phyloP scores from a whole-genome alignment of 2,329 filamentous ascomycete genomes.

The Paraphoma chrysanthemicola region DNA sequence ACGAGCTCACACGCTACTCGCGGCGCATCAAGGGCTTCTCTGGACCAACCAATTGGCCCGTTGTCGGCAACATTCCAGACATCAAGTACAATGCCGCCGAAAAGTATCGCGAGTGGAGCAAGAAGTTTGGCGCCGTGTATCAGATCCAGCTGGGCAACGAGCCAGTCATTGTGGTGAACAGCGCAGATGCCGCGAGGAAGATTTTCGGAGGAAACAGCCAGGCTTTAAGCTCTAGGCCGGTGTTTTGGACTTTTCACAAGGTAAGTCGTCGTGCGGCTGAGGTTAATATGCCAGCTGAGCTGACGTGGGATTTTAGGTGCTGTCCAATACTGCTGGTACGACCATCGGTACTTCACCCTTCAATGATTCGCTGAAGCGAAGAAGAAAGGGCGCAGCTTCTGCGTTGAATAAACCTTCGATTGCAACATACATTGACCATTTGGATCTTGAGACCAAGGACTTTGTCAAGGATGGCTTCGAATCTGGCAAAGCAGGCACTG shows the following conservation, averaged over 20 bases:
- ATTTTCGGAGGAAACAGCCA: constrained; percentile 53
- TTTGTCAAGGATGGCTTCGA: constrained; percentile 68
- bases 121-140: constrained; percentile 51
- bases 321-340: constrained; percentile 70
- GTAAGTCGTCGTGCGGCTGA: constrained; percentile 16
- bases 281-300: background rate
- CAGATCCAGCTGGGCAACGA: constrained; percentile 57
- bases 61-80: constrained; percentile 53
- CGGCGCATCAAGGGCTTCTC: constrained; percentile 47
- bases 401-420: constrained; percentile 71
- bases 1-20: constrained; percentile 46
- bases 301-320: constrained; percentile 52
- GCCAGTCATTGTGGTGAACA: constrained; percentile 54
- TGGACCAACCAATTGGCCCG: constrained; percentile 48
- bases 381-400: constrained; percentile 69
- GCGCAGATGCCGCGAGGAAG: constrained; percentile 48
- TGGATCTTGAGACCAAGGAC: constrained; percentile 68
- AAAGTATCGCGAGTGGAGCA: constrained; percentile 53
- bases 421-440: constrained; percentile 66
- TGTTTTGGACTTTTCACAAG: constrained; percentile 57
- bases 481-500: constrained; percentile 62
- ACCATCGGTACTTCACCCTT: constrained; percentile 74
- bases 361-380: constrained; percentile 68
- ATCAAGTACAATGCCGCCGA: constrained; percentile 53
- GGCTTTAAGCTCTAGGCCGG: constrained; percentile 50